Base-by-base conservation (phyloP, 163 green algal species). In the Volvox carteri region DNA sequence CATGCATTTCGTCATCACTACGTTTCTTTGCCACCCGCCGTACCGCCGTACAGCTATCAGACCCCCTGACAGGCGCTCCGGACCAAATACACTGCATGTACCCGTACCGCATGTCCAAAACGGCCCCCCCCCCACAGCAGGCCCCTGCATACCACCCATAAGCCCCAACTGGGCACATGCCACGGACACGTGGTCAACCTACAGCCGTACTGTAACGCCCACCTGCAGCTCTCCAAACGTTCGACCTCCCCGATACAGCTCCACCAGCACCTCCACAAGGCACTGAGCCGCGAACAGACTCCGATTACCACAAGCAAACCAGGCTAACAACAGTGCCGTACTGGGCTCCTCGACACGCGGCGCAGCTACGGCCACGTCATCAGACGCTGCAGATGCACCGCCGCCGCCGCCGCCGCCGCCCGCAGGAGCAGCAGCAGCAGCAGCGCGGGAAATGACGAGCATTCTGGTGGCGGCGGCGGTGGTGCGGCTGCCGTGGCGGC, bases 211-310 rank as follows among this genome's bases (percentile, higher is more conserved):
- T n/a, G n/a, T n/a, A n/a, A n/a, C n/a, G n/a, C 70, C 14, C 42
- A 93, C 83, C 79, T 95, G 88, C 4, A 94, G 77, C 21, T 91
- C 90, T n/a, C 93, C 90, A 21, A 95, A 86, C 2, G 44, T 90
- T 14, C 87, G 75, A 16, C 95, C 95, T 16, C 79, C 30, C 14
- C 84, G 70, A 73, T 96, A 94, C 73, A 92, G 85, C 23, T 94
- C 88, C 9, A 96, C 41, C 21, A 94, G 85, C 18, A 90, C 90
- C 88, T 97, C 94, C 42, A 96, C 94, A 28, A 97, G 87, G 72
- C 92, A 96, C 73, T 94, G 91, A 12, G 95, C 92, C 35, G 95
- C 92, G 37, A 95, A 85, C 39, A 96, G 89, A 16, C 85, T 93
- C 44, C 93, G 86, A 83, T 93, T 95, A 41, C 93, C 91, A 28